A percentile compares a stretch with the other conserved stretches of the same genome.
Conservation (phyloP, 1,284 basidiomycete species). For the Irpex sp. region DNA sequence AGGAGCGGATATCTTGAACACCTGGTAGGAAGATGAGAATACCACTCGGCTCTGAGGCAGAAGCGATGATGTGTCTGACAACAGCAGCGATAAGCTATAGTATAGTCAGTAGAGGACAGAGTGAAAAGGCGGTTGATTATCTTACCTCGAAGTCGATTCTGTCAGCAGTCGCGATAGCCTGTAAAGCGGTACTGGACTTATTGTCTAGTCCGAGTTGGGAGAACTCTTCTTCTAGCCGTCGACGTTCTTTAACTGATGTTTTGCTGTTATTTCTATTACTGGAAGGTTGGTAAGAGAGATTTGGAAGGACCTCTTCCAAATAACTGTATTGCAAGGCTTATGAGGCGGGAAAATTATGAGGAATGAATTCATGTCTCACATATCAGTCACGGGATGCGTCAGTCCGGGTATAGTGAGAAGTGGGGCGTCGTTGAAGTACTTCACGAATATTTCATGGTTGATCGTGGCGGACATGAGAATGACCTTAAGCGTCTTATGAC, state of each 20-base stretch:
- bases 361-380: conserved; percentile 34
- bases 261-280: conserved; percentile 30
- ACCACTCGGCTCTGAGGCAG: conserved; percentile 48
- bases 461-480: conserved; percentile 87
- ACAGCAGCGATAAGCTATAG: conserved; percentile 62
- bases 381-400: conserved; percentile 74
- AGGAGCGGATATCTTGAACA: conserved; percentile 82
- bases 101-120: not conserved
- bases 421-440: conserved; percentile 80
- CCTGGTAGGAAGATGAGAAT: conserved; percentile 88
- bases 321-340: conserved; percentile 42
- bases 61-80: conserved; percentile 60
- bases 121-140: not conserved
- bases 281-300: conserved; percentile 43
- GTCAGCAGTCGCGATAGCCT: conserved; percentile 56
- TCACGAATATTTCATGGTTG: conserved; percentile 77
- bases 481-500: conserved; percentile 72
- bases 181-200: conserved; percentile 49
- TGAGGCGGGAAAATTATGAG: not conserved
- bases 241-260: conserved; percentile 44
- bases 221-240: conserved; percentile 44
- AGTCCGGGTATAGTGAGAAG: conserved; percentile 82
- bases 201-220: conserved; percentile 50
- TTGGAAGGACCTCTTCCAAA: conserved; percentile 72
- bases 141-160: conserved; percentile 70